Base-by-base conservation (phyloP, 495 filamentous ascomycete species). In the Penicillium psychrofluorescens region DNA sequence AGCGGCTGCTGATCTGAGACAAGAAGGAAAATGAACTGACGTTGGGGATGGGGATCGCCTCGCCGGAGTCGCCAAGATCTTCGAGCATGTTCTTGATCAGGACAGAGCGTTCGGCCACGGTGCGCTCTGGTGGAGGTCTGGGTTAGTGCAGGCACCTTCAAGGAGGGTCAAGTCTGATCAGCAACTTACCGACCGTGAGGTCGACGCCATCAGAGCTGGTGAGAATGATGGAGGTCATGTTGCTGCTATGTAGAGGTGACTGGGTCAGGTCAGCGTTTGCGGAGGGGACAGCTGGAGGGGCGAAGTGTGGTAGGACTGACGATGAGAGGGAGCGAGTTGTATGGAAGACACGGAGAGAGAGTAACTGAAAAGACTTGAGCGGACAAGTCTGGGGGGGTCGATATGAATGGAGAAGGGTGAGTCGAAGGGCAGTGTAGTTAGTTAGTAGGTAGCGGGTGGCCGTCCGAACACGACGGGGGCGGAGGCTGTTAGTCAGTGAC, bases 81-180 rank as follows among this genome's bases (percentile, higher is more conserved):
- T 95, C 92, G 35, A 98, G 76, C 83, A 98, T 81, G 74, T 96
- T 92, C 78, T 95, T 95, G 77, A 98, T 91, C 14, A 98, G 77
- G 43, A 96, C 77, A 7, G 89, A 95, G 38, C 90, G 86, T 71
- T 95, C 89, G 38, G 88, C 90, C 40, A 95, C 85, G 27, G 77
- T 70, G 48, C 88, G 86, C 41, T 94, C 91, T 88, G 51, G 50
- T 40, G 34, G 9, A 6, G 32, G 22, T 22, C 22, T 22, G 22
- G 4, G 22, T 22, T 22, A 22, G 22, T 22, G 22, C 22, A 22
- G 22, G 22, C 22, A 22, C 22, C 22, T 22, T 22, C 22, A 22
- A 22, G 22, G 22, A 22, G 22, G 22, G 22, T 22, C 3, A 3
- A 22, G 22, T 22, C 22, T 4, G 4, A 22, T 22, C 22, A 22